Evolutionary conservation across 2,329 filamentous ascomycete species (phyloP).

Genomic region (Aspergillus texensis): DNA sequence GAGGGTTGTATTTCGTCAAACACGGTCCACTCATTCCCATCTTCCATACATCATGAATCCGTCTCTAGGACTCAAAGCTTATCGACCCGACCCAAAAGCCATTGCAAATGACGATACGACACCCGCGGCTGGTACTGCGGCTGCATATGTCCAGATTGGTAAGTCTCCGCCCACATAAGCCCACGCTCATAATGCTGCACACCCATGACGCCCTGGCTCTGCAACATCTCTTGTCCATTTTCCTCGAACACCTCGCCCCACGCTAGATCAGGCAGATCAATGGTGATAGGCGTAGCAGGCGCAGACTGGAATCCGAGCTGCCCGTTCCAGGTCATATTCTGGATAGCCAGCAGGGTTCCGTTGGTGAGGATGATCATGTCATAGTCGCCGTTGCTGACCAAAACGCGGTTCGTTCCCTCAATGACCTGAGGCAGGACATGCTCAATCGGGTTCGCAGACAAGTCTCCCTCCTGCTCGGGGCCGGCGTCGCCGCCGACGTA

Average conservation of each 20-base stretch:
- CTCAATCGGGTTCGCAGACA: background rate
- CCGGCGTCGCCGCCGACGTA: slow-evolving; percentile 32
- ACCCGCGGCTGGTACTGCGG: slow-evolving; percentile 70
- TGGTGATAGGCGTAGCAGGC: slow-evolving; percentile 56
- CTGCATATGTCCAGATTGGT: slow-evolving; percentile 42
- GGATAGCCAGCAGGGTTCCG: slow-evolving; percentile 71
- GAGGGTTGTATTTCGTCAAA: background rate
- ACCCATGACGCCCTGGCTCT: slow-evolving; percentile 67
- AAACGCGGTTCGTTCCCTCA: slow-evolving; percentile 70
- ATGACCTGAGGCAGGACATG: slow-evolving; percentile 66
- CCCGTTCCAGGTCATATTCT: slow-evolving; percentile 82
- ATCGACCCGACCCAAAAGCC: slow-evolving; percentile 35
- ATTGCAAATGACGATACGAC: slow-evolving; percentile 66
- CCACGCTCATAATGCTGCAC: slow-evolving; percentile 74
- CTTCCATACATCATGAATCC: background rate
- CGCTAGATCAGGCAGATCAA: slow-evolving; percentile 57
- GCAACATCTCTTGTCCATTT: slow-evolving; percentile 65
- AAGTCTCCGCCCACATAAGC: slow-evolving; percentile 65
- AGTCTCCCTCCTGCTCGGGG: background rate
- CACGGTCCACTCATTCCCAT: background rate
- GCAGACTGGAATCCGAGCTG: slow-evolving; percentile 66
- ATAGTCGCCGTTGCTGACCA: slow-evolving; percentile 72
- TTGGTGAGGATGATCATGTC: slow-evolving; percentile 71
- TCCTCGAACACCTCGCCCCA: slow-evolving; percentile 52
- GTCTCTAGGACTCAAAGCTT: slow-evolving; percentile 18